Percentiles rank a stretch among this genome's conserved stretches.
Conservation (phyloP, 441 rosid species). For the Breynia disticha region DNA sequence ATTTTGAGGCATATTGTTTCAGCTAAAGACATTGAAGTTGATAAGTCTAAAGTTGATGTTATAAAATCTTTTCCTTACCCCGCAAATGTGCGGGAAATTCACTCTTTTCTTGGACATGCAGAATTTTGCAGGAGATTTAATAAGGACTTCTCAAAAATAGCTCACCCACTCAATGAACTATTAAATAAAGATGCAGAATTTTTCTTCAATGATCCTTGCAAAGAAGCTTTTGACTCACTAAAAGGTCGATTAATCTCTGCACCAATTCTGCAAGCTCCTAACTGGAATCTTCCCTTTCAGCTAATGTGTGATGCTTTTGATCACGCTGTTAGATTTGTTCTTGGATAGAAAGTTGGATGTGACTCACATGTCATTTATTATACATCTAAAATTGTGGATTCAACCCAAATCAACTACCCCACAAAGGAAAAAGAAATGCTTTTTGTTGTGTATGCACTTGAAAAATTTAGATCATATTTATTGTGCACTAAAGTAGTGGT, state of each 20-base stretch:
- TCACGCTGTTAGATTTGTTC: not conserved
- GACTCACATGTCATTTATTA: not conserved
- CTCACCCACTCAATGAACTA: no score
- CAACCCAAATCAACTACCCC: slow-evolving; percentile 1
- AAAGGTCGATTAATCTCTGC: not conserved
- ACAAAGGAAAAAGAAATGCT: slow-evolving; percentile 4
- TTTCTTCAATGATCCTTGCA: not conserved
- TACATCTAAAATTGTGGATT: not conserved
- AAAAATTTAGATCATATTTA: not conserved
- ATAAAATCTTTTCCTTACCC: not conserved
- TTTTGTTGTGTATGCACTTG: not conserved
- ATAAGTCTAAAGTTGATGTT: not conserved
- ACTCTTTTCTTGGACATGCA: slow-evolving; percentile 6
- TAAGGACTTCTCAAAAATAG: no score
- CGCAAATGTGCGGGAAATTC: not conserved
- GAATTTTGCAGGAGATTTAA: not conserved
- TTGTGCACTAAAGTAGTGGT: not conserved
- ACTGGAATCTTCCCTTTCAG: slow-evolving; percentile 7
- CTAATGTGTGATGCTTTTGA: slow-evolving; percentile 3
- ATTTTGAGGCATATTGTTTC: not conserved
- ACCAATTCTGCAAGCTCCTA: not conserved
- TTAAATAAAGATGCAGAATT: not conserved
- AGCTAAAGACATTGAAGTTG: not conserved
- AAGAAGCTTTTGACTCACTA: not conserved
- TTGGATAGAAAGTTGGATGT: not conserved